A percentile compares a stretch with the other conserved stretches of the same genome.
phyloP scores from a whole-genome alignment of 352 stramenopile species.

The Globisporangium barbulae region DNA sequence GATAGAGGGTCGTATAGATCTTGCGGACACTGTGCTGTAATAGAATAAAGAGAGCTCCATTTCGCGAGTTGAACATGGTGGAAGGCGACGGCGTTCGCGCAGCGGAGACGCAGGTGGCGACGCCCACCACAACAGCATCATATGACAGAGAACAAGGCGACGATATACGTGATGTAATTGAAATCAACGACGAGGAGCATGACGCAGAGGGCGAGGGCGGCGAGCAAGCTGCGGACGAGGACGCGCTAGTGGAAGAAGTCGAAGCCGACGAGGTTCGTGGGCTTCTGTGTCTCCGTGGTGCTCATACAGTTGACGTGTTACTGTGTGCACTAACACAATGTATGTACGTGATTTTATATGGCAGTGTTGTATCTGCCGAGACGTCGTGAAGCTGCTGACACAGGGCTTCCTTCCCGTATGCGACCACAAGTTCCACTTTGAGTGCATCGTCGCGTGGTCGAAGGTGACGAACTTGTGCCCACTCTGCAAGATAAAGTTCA shows the following conservation, averaged over 20 bases:
- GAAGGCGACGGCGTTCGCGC: background rate
- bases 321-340: background rate
- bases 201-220: constrained; percentile 15
- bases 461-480: constrained; percentile 84
- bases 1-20: background rate
- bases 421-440: constrained; percentile 83
- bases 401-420: constrained; percentile 61
- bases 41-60: background rate
- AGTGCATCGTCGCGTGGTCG: constrained; percentile 80
- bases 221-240: constrained; percentile 17
- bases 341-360: background rate
- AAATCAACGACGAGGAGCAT: constrained; percentile 17
- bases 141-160: background rate
- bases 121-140: background rate
- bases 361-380: constrained; percentile 83
- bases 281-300: background rate
- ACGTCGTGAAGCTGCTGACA: constrained; percentile 45
- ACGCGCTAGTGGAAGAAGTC: constrained; percentile 29
- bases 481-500: constrained; percentile 77
- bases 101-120: background rate
- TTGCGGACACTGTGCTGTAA: background rate
- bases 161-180: background rate
- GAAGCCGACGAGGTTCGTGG: constrained; percentile 32
- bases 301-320: background rate
- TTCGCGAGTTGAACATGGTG: constrained; percentile 5